Evolutionary conservation across 179 eudicot genomes (phyloP).

Genomic region (Carnegiea gigantea): DNA sequence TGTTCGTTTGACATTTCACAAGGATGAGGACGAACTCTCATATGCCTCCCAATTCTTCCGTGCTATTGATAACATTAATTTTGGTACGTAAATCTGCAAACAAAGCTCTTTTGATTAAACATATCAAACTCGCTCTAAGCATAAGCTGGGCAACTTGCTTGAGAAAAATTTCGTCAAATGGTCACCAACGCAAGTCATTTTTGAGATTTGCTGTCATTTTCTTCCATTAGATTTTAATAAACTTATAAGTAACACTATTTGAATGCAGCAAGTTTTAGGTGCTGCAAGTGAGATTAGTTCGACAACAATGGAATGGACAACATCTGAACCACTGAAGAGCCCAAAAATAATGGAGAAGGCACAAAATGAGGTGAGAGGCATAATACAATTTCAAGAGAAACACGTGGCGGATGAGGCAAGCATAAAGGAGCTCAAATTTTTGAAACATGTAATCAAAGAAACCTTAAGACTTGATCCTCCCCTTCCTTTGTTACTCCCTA

Average conservation of each 20-base stretch:
- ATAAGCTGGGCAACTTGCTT: too few relatives aligned
- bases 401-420: background rate
- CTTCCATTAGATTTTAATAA: too few relatives aligned
- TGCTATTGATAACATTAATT: slow-evolving; percentile 13
- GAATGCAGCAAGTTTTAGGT: background rate
- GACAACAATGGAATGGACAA: slow-evolving; percentile 12
- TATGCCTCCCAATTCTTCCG: background rate
- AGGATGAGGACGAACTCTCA: background rate
- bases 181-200: too few relatives aligned
- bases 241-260: too few relatives aligned
- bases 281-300: background rate
- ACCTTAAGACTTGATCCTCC: background rate
- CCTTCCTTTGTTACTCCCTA: too few relatives aligned
- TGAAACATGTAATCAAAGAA: slow-evolving; percentile 15
- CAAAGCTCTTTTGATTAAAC: background rate
- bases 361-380: slow-evolving; percentile 20
- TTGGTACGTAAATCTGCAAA: background rate
- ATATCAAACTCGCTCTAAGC: too few relatives aligned
- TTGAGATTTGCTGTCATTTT: too few relatives aligned
- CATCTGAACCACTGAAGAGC: slow-evolving; percentile 19
- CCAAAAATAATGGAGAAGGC: slow-evolving; percentile 20
- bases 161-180: too few relatives aligned
- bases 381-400: background rate
- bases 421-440: background rate
- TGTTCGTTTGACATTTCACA: background rate